Percentiles rank a stretch among this genome's conserved stretches.
These are phyloP conservation scores for Coemansia sp. DNA, from an alignment of 192 early-diverging fungal species.

Conservation along the genomic window DNA sequence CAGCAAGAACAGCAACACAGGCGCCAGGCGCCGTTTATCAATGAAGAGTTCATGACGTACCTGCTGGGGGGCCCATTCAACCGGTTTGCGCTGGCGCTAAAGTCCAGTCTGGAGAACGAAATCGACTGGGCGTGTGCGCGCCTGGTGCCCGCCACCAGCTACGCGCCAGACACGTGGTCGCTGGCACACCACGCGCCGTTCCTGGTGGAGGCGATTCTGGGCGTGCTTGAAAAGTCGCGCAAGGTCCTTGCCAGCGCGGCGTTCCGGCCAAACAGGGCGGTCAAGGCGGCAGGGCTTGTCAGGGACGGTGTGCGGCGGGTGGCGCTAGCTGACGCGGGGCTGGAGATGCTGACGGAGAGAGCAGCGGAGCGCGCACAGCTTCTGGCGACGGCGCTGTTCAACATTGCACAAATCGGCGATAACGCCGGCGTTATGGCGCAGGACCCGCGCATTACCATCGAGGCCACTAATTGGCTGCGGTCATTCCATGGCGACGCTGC, in stretches of 20 bases:
- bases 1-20: neutral
- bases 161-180: constrained; percentile 33
- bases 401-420: constrained; percentile 46
- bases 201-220: constrained; percentile 43
- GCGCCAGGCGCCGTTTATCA: constrained; percentile 21
- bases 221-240: constrained; percentile 34
- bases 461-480: constrained; percentile 45
- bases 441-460: constrained; percentile 38
- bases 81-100: constrained; percentile 48
- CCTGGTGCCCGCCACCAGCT: constrained; percentile 33
- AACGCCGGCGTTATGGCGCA: constrained; percentile 42
- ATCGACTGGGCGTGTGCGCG: constrained; percentile 54
- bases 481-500: constrained; percentile 4
- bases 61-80: constrained; percentile 47
- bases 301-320: neutral
- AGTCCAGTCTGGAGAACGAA: constrained; percentile 46
- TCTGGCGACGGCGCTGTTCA: constrained; percentile 41
- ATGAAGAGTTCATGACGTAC: constrained; percentile 32
- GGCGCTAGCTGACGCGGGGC: constrained; percentile 24
- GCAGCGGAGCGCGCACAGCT: constrained; percentile 30
- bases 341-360: constrained; percentile 12
- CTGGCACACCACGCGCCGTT: constrained; percentile 41
- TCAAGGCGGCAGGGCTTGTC: neutral
- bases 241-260: constrained; percentile 16
- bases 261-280: constrained; percentile 1